Evolutionary conservation across 352 stramenopile species (phyloP).

Genomic region (Phytophthora crassamura): DNA sequence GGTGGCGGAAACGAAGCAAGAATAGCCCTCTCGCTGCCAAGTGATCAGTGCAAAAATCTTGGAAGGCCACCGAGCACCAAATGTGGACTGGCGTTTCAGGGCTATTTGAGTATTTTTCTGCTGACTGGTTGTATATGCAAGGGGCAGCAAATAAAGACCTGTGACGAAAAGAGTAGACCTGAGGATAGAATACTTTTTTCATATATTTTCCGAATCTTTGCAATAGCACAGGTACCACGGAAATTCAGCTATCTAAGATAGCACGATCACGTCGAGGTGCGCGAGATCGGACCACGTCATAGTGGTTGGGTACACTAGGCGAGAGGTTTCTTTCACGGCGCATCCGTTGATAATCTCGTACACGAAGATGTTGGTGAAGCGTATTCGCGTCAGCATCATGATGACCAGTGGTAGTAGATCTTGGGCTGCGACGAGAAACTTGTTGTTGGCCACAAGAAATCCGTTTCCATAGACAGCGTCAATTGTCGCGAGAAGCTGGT

Average conservation of each 20-base stretch:
- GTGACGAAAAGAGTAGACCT: no score
- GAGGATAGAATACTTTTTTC: not conserved
- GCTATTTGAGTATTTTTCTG: no score
- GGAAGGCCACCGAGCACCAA: no score
- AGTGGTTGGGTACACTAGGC: conserved; percentile 39
- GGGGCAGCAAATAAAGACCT: no score
- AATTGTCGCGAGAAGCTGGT: conserved; percentile 40
- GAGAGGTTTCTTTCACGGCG: conserved; percentile 37
- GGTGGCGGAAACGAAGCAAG: no score
- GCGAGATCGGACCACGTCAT: conserved; percentile 39
- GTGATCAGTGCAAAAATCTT: no score
- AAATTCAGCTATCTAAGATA: conserved; percentile 21
- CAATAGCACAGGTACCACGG: not conserved
- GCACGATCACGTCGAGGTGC: conserved; percentile 29
- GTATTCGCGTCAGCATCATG: conserved; percentile 46
- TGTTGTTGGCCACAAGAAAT: conserved; percentile 49
- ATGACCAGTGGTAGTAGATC: conserved; percentile 45
- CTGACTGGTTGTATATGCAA: no score
- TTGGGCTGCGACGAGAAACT: conserved; percentile 43
- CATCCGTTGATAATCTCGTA: conserved; percentile 41
- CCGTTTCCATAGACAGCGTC: conserved; percentile 54
- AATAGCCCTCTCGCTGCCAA: not conserved
- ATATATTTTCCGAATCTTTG: no score
- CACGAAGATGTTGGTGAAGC: conserved; percentile 51
- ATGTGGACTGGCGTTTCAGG: no score